phyloP scores from a whole-genome alignment of 257 asterid species.

The Rehmannia glutinosa region DNA sequence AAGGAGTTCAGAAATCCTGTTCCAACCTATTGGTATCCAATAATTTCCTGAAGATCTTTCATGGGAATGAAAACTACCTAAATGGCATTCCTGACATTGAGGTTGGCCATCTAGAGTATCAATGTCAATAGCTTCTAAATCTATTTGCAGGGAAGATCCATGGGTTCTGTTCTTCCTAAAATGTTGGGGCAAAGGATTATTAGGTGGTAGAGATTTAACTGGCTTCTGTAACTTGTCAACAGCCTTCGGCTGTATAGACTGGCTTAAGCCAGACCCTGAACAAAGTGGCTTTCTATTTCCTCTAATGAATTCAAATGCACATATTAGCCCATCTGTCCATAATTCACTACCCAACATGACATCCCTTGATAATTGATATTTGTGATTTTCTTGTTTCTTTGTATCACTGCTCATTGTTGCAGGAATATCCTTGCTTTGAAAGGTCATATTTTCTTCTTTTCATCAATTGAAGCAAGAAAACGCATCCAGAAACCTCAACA shows the following conservation, averaged over 20 bases:
- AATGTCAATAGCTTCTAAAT: conserved; percentile 8
- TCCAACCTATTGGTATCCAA: conserved; percentile 51
- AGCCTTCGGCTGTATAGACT: conserved; percentile 7
- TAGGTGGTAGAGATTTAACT: no score
- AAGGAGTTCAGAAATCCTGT: conserved; percentile 37
- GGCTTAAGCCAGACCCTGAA: conserved; percentile 12
- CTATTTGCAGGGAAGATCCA: no score
- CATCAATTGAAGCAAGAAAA: conserved; percentile 11
- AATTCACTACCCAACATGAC: conserved; percentile 26
- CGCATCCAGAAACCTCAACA: conserved; percentile 2
- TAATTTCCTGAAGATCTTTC: conserved; percentile 31
- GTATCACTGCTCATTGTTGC: conserved; percentile 23
- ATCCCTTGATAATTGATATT: conserved; percentile 30
- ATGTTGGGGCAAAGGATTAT: no score
- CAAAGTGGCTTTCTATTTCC: conserved; percentile 17
- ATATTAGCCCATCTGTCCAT: conserved; percentile 42
- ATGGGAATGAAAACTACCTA: conserved; percentile 19
- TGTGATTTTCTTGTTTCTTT: conserved; percentile 24
- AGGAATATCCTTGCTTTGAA: background rate
- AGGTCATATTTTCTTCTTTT: conserved; percentile 6
- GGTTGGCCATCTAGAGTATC: conserved; percentile 16
- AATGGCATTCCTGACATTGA: conserved; percentile 7
- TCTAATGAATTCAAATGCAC: conserved; percentile 42
- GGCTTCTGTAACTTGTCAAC: conserved; percentile 12
- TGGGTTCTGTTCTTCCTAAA: no score